Base-by-base conservation (phyloP, 2,329 filamentous ascomycete genomes). In the Beauveria australis region DNA sequence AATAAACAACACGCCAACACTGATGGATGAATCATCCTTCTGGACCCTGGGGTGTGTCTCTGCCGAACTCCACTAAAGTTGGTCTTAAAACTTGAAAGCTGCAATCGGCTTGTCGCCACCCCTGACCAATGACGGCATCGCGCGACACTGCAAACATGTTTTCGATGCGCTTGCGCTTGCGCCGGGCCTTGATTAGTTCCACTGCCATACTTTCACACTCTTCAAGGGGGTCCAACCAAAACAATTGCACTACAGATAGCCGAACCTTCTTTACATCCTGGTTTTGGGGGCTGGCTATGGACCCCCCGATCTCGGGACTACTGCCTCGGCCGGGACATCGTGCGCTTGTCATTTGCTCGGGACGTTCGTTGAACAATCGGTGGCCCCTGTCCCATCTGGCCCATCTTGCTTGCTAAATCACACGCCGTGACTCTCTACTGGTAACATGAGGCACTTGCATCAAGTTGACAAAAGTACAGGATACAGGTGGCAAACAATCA, bases 121-220 rank as follows among this genome's bases (percentile, higher is more conserved):
- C 5, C 44, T 28, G 14, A 14, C 47, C 40, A 59, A 59, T 59
- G 48, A 59, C 48, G 48, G 47, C 57, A 52, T 40, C 12, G 40
- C 37, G 37, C 26, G 9, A 30, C 18, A 24, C 24, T 48, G 18
- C 22, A 12, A 18, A 16, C 28, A 14, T 24, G 16, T 14, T 24
- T 37, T 58, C n/a, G 55, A 58, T 58, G 33, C 54, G 54, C 43
- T 56, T 47, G 28, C 28, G 53, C 22, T 19, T 33, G 41, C 46
- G 6, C n/a, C 41, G 16, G 41, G 16, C 41, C 6, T 43, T 33
- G 3, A 19, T 46, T 24, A 12, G 18, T 51, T 19, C 49, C 5
- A 7, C 19, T 14, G 18, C 28, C 41, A n/a, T 18, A 24, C n/a
- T 28, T 47, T 14, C 14, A 19, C 7, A 8, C 19, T 10, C 28